phyloP scores from a whole-genome alignment of 75 land plant genomes.

The Selaginella moellendorffii region DNA sequence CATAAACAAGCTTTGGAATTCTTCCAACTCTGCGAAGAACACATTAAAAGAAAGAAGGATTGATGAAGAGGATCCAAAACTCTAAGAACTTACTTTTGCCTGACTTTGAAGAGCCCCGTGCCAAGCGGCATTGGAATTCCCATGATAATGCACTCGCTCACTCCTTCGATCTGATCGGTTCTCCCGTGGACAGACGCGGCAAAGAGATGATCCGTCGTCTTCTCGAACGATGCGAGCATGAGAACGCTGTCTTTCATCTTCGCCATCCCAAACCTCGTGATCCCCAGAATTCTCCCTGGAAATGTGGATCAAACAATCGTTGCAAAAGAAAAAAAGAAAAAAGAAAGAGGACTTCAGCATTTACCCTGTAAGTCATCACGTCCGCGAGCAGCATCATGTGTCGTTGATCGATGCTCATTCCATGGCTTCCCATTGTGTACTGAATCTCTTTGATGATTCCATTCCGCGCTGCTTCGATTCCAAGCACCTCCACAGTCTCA shows the following conservation, averaged over 20 bases:
- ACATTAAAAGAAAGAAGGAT: not conserved
- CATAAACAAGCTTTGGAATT: conserved; percentile 1
- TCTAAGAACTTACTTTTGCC: conserved; percentile 42
- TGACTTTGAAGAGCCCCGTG: conserved; percentile 73
- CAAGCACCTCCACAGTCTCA: conserved; percentile 63
- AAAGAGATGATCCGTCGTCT: conserved; percentile 82
- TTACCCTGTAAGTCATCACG: conserved; percentile 91
- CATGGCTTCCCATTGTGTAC: conserved; percentile 59
- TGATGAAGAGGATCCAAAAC: not conserved
- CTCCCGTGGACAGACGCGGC: conserved; percentile 74
- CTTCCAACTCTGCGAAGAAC: conserved; percentile 6
- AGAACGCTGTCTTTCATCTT: conserved; percentile 92
- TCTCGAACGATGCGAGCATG: conserved; percentile 97
- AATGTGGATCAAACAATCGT: too few relatives aligned
- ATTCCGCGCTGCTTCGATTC: conserved; percentile 85
- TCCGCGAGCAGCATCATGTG: conserved; percentile 98
- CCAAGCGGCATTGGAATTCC: conserved; percentile 91
- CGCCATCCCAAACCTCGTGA: conserved; percentile 76
- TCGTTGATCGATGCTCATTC: conserved; percentile 77
- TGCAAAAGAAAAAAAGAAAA: too few relatives aligned
- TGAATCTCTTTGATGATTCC: conserved; percentile 72
- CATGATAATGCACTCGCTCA: conserved; percentile 92
- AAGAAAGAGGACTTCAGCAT: too few relatives aligned
- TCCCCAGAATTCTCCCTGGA: conserved; percentile 90
- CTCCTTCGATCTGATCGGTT: conserved; percentile 80